Base-by-base conservation (phyloP, 2,329 filamentous ascomycete genomes). In the Fusarium redolens region DNA sequence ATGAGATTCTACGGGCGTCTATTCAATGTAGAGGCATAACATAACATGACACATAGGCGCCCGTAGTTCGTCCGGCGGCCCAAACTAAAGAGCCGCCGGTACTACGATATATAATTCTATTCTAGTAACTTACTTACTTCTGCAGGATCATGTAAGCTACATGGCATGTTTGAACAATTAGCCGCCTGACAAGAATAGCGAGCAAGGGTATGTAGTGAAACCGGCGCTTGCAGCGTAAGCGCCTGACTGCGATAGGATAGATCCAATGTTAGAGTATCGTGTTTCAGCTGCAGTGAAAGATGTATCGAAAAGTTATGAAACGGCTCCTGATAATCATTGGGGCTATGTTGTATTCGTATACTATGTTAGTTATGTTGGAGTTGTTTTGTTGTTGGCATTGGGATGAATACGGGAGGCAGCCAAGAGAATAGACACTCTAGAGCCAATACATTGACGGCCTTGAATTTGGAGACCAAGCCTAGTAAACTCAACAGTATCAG, bases 221-320 rank as follows among this genome's bases (percentile, higher is more conserved):
- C 51, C 14, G 58, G 70, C 70, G 70, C 70, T 73, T 73, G 54
- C 22, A 52, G 61, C 41, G 58, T 68, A 73, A 71, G 71, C 71
- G 71, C 67, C 56, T 55, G 33, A 59, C 37, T 55, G 47, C 28
- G 62, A 59, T 48, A 62, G 62, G 45, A 41, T 43, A 52, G 54
- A 35, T 31, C 45, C 28, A 50, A 31, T 22, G 43, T 22, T 15
- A 15, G 28, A 22, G 33, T 54, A 55, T 56, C 15, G 37, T 41
- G 66, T 73, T 71, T 73, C 61, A 68, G 28, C 28, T 52, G 25
- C 12, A 40, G 20, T 22, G 20, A 30, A 31, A 28, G 12, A 61
- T 37, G 37, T 31, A 45, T 38, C 20, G 18, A 57, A 9, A 28
- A 47, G 15, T 11, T 30, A 22, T 48, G 59, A 69, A 72, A 61